Base-by-base conservation (phyloP, 179 eudicot species). In the Nepenthes alata region DNA sequence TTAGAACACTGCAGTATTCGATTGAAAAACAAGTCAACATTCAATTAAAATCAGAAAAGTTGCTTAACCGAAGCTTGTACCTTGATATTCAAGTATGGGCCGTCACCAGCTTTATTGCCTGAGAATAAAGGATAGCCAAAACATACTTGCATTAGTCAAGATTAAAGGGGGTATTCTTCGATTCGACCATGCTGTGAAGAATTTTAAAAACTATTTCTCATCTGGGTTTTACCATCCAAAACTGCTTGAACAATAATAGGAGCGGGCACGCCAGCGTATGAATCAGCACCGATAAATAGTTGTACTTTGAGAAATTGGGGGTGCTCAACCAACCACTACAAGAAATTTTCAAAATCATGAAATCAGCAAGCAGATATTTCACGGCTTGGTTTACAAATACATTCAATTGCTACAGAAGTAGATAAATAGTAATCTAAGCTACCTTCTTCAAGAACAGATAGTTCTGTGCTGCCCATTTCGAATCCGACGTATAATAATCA, bases 231-330 rank as follows among this genome's bases (percentile, higher is more conserved):
- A 41, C 45, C 45, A 7, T 41, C 45, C 8, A 41, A 41, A 41
- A 41, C 8, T 4, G 5, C 45, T 72, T 61, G 63, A 45, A 56
- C 52, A 34, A 62, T 38, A 12, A 66, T 12, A 0, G 77, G 77
- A 53, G 64, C 63, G 35, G 38, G 4, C 8, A 63, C 25, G 4
- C 73, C 77, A 0, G 69, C 56, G 16, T 68, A 73, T 0, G 73
- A 68, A 53, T 73, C 77, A 45, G 69, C 72, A 25, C 66, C 72
- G 5, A 73, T 49, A 53, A 62, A 73, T 5, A 68, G 49, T n/a
- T 64, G 72, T 37, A 63, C 63, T 13, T 55, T 15, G 2, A 34
- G 57, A 38, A 36, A 67, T 37, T 64, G 35, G 2, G 77, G 72
- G 9, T 71, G 70, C 51, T 52, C 54, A 41, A 16, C 44, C 11